These are phyloP conservation scores for Melanopsichium pennsylvanicum DNA, from an alignment of 1,284 basidiomycete species.

Conservation along the genomic window DNA sequence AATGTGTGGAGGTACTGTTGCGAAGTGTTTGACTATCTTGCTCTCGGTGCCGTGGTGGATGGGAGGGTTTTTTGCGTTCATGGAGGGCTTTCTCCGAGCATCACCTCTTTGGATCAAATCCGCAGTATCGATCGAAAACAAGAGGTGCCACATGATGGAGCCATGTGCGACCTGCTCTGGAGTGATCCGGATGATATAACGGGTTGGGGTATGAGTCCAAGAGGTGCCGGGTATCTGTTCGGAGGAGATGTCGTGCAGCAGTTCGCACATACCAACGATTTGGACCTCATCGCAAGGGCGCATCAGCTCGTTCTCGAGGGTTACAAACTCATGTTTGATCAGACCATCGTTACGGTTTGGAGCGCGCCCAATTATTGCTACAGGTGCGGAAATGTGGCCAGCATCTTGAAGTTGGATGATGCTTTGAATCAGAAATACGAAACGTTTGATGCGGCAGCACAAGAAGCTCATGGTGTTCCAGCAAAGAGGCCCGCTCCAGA, in stretches of 20 bases:
- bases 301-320: slow-evolving; percentile 98
- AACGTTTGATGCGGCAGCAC: slow-evolving; percentile 60
- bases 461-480: slow-evolving; percentile 59
- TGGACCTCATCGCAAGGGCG: slow-evolving; percentile 93
- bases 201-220: slow-evolving; percentile 87
- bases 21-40: slow-evolving; percentile 97
- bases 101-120: slow-evolving; percentile 71
- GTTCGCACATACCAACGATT: slow-evolving; percentile 88
- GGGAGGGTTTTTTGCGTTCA: slow-evolving; percentile 91
- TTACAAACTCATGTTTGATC: slow-evolving; percentile 97
- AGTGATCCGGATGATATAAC: slow-evolving; percentile 83
- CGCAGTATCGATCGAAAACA: slow-evolving; percentile 94
- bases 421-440: slow-evolving; percentile 62
- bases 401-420: slow-evolving; percentile 63
- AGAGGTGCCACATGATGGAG: slow-evolving; percentile 98
- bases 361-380: slow-evolving; percentile 99
- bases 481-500: slow-evolving; percentile 60
- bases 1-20: slow-evolving; percentile 99
- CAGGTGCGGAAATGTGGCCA: slow-evolving; percentile 64
- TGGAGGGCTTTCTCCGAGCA: slow-evolving; percentile 79
- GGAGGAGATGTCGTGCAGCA: slow-evolving; percentile 88
- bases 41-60: slow-evolving; percentile 92
- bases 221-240: slow-evolving; percentile 94
- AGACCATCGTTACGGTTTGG: slow-evolving; percentile 96
- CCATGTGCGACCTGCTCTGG: slow-evolving; percentile 98